These are phyloP conservation scores for Pyrenochaeta sp. DNA, from an alignment of 2,329 filamentous ascomycete genomes.

Conservation along the genomic window DNA sequence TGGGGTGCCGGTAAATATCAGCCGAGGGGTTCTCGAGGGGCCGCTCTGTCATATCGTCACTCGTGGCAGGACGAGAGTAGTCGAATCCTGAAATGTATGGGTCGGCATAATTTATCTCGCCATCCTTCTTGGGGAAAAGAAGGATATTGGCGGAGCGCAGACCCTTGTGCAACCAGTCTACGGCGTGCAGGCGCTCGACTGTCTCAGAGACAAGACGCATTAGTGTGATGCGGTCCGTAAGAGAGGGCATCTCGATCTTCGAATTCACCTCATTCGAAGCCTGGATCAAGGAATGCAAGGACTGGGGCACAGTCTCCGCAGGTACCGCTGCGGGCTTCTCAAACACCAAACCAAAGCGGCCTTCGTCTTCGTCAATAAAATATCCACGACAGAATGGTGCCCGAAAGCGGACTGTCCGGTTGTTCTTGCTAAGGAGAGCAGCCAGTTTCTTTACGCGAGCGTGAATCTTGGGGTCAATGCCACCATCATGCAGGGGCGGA, in stretches of 20 bases:
- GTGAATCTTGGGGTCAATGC: slow-evolving; percentile 35
- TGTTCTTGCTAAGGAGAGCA: slow-evolving; percentile 43
- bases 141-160: slow-evolving; percentile 63
- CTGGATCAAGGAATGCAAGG: slow-evolving; percentile 59
- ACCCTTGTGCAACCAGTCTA: slow-evolving; percentile 68
- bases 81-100: slow-evolving; percentile 65
- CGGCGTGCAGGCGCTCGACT: slow-evolving; percentile 63
- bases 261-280: slow-evolving; percentile 1
- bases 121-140: slow-evolving; percentile 54
- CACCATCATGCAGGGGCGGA: slow-evolving; percentile 23
- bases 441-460: slow-evolving; percentile 44
- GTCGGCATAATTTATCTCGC: slow-evolving; percentile 48
- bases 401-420: slow-evolving; percentile 39
- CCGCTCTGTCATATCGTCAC: slow-evolving; percentile 62
- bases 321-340: slow-evolving; percentile 55
- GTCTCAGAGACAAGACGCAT: slow-evolving; percentile 63
- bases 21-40: slow-evolving; percentile 56
- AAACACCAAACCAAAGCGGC: slow-evolving; percentile 64
- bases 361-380: slow-evolving; percentile 43
- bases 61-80: slow-evolving; percentile 60
- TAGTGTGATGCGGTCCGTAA: slow-evolving; percentile 62
- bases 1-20: slow-evolving; percentile 63
- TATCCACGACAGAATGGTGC: slow-evolving; percentile 48
- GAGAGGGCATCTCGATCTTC: slow-evolving; percentile 52
- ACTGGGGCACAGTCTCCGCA: slow-evolving; percentile 54